Conservation (phyloP, 192 early-diverging fungal species). For the Mortierella hygrophila region DNA sequence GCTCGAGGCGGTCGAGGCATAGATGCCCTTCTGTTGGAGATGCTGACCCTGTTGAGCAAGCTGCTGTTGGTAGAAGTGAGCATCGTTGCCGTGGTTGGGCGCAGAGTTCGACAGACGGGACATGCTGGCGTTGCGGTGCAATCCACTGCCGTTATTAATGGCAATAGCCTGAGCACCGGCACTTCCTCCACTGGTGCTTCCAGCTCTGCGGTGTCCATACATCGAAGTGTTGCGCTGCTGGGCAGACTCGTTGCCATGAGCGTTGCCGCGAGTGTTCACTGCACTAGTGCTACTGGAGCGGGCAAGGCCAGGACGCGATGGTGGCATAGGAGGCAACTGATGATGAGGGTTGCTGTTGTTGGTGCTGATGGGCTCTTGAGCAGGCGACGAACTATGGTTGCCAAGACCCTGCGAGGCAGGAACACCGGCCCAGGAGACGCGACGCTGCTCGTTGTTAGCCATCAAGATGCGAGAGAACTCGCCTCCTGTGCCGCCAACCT, state of each 20-base stretch:
- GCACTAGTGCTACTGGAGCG: slow-evolving; percentile 38
- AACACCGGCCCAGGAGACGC: slow-evolving; percentile 52
- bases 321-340: neutral
- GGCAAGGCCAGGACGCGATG: slow-evolving; percentile 10
- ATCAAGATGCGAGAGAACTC: slow-evolving; percentile 55
- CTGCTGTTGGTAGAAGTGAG: slow-evolving; percentile 13
- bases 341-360: slow-evolving; percentile 11
- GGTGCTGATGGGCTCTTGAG: slow-evolving; percentile 10
- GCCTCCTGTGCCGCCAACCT: slow-evolving; percentile 51
- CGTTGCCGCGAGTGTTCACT: neutral
- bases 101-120: slow-evolving; percentile 16
- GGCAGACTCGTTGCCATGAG: neutral
- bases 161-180: slow-evolving; percentile 20
- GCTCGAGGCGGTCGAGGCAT: slow-evolving; percentile 38
- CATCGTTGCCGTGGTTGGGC: slow-evolving; percentile 7
- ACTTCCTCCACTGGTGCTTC: slow-evolving; percentile 36
- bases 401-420: slow-evolving; percentile 1
- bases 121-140: slow-evolving; percentile 26
- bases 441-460: slow-evolving; percentile 40
- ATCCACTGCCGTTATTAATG: neutral
- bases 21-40: neutral
- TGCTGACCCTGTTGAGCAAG: neutral
- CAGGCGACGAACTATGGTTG: neutral
- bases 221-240: slow-evolving; percentile 27
- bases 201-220: slow-evolving; percentile 45